Conservation (phyloP, 192 early-diverging fungal genomes). For the Podila epicladia region DNA sequence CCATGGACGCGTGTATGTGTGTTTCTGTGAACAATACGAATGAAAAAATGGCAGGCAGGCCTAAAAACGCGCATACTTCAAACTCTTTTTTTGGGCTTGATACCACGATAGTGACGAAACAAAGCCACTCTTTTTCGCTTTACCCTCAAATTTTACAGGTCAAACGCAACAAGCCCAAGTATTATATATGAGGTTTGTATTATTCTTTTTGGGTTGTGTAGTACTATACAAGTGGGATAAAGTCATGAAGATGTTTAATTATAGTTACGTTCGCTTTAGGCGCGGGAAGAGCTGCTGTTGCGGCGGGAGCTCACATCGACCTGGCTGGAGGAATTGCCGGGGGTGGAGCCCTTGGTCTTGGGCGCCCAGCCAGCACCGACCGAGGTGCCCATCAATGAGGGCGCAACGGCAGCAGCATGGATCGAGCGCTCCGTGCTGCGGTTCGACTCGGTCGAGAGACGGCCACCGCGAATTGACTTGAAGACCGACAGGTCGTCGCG, state of each 20-base stretch:
- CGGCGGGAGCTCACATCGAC: conserved; percentile 34
- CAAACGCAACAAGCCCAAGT: too few relatives aligned
- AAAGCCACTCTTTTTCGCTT: too few relatives aligned
- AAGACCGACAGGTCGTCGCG: conserved; percentile 50
- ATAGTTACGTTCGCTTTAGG: conserved; percentile 10
- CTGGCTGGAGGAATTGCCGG: conserved; percentile 40
- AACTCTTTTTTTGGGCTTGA: too few relatives aligned
- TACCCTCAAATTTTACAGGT: too few relatives aligned
- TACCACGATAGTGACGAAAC: too few relatives aligned
- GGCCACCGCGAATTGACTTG: conserved; percentile 52
- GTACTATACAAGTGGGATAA: conserved; percentile 1
- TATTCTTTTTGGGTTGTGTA: too few relatives aligned
- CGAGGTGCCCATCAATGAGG: conserved; percentile 52
- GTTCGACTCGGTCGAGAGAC: conserved; percentile 43
- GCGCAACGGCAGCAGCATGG: conserved; percentile 50
- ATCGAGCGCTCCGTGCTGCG: conserved; percentile 22
- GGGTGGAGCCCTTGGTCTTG: conserved; percentile 7
- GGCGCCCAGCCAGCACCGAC: conserved; percentile 57
- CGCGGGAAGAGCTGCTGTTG: conserved; percentile 29
- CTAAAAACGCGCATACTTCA: too few relatives aligned
- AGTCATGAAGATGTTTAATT: not conserved
- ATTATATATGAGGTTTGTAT: too few relatives aligned
- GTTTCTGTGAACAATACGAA: not conserved
- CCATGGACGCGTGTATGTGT: not conserved
- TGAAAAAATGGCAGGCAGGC: not conserved